Percentiles rank a stretch among this genome's conserved stretches.
Conservation (phyloP, 768 basidiomycete species). For the Phanerochaete sordida region DNA sequence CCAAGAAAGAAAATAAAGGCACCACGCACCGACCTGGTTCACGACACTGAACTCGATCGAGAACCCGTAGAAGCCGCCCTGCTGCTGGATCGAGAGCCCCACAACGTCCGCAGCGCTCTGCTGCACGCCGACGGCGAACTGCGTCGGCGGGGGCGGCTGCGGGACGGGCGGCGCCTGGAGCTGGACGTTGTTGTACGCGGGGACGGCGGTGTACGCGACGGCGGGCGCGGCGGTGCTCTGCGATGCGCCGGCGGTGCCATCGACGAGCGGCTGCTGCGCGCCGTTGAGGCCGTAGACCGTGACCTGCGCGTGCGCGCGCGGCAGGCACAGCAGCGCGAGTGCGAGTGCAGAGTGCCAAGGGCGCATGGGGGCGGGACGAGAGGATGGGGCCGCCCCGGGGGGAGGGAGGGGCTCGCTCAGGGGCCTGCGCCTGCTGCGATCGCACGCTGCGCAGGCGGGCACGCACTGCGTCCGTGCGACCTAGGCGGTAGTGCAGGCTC, state of each 20-base stretch:
- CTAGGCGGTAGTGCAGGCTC: too few species aligned
- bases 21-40: slow-evolving; percentile 52
- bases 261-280: slow-evolving; percentile 10
- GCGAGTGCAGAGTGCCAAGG: neutral
- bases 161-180: slow-evolving; percentile 51
- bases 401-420: neutral
- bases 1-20: neutral
- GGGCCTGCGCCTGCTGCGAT: too few species aligned
- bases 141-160: slow-evolving; percentile 35
- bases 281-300: slow-evolving; percentile 19
- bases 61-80: slow-evolving; percentile 67
- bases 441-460: too few species aligned
- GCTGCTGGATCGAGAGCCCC: slow-evolving; percentile 39
- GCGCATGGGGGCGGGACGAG: neutral
- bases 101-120: slow-evolving; percentile 19
- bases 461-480: too few species aligned
- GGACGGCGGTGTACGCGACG: slow-evolving; percentile 41
- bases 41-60: slow-evolving; percentile 74
- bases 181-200: slow-evolving; percentile 50
- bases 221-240: slow-evolving; percentile 21
- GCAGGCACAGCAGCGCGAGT: neutral
- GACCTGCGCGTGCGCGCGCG: neutral
- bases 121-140: slow-evolving; percentile 42
- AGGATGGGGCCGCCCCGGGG: neutral
- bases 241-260: slow-evolving; percentile 14